phyloP scores from a whole-genome alignment of 2,329 filamentous ascomycete genomes.

The Exophiala sideris region DNA sequence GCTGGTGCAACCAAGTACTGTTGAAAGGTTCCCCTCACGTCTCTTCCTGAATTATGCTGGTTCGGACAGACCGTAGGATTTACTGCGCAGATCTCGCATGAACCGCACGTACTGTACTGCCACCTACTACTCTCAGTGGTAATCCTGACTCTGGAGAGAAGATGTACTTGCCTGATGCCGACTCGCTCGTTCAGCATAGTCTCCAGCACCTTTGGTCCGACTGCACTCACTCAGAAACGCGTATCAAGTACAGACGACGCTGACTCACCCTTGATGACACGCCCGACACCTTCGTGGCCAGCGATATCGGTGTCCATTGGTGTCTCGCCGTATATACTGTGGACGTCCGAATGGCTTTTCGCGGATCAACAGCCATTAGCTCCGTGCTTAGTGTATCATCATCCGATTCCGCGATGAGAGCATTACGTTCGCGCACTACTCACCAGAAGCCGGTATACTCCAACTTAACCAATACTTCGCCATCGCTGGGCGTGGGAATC shows the following conservation, averaged over 20 bases:
- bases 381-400: background rate
- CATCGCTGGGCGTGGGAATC: slow-evolving; percentile 37
- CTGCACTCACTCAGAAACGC: background rate
- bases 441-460: slow-evolving; percentile 45
- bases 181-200: slow-evolving; percentile 24
- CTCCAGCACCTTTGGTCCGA: background rate
- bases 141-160: background rate
- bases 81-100: slow-evolving; percentile 38
- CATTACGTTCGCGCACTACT: background rate
- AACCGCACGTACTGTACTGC: slow-evolving; percentile 38
- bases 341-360: slow-evolving; percentile 43
- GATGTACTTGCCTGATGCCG: slow-evolving; percentile 25
- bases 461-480: slow-evolving; percentile 47
- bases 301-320: slow-evolving; percentile 45
- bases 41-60: slow-evolving; percentile 39
- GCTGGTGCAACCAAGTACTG: slow-evolving; percentile 38
- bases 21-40: slow-evolving; percentile 39
- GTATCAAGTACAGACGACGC: no score
- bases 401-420: background rate
- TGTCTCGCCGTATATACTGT: slow-evolving; percentile 43
- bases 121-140: slow-evolving; percentile 23
- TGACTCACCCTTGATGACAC: slow-evolving; percentile 33
- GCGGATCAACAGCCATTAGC: no score
- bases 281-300: slow-evolving; percentile 47
- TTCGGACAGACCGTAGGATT: slow-evolving; percentile 39